Evolutionary conservation across 139 green algal species (phyloP), one percentile per base, ranked within the genome.

Genomic region (Chlamydomonas asymmetrica): DNA sequence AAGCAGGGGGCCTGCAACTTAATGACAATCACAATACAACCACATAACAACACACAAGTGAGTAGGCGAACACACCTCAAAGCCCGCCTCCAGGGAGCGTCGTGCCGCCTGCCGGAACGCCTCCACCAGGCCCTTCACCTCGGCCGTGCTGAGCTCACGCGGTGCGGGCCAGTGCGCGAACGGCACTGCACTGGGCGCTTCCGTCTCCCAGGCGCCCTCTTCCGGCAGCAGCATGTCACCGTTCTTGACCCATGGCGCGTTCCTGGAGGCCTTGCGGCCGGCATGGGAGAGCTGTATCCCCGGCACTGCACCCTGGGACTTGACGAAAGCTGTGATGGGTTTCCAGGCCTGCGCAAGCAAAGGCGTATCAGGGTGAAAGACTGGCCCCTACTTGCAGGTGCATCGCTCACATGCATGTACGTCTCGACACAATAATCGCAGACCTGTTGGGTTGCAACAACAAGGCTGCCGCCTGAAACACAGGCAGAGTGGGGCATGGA

Each of bases 251-350:
- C 9, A 65, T 2, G 59, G 59, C 59, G 25, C 32, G 7, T 5
- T 31, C 32, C 13, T 43, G 59, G 59, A 65, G 32, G 66, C 66
- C 66, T 73, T 73, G 66, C 66, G 66, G 32, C 66, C 66, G 32
- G 66, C 66, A 32, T 73, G 66, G 32, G 66, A 45, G 32, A 73
- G 66, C 66, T 73, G 66, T 23, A 73, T 73, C 45, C 45, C 18
- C 0, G 66, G 9, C 32, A 73, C 66, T 1, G 45, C 6, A 0
- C 66, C 66, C 66, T 73, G 66, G 32, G 25, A 22, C 4, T 34
- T 32, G 45, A 73, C 62, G 66, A 73, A 73, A 0, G 38, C 32
- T 8, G 48, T 23, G 22, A 73, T 63, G 48, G 66, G 66, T 5
- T 6, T 5, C 66, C 66, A 73, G 18, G 66, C 66, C 66, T 73